Evolutionary conservation across 441 rosid species (phyloP), one percentile per base, ranked within the genome.

Genomic region (Theobroma grandiflorum): DNA sequence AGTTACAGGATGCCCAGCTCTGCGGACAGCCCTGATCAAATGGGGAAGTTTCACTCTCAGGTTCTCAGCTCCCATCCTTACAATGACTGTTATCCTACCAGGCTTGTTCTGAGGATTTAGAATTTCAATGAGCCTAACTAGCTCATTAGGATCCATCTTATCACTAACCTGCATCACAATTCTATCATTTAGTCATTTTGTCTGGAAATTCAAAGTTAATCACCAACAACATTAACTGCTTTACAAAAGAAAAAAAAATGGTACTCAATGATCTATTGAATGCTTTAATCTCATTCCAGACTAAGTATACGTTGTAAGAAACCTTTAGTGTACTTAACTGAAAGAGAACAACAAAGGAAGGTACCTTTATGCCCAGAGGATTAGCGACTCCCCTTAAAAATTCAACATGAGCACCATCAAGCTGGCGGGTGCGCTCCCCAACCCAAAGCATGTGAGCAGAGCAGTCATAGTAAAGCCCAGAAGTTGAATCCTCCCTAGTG

Each of bases 361-460:
- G 22, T 50, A 95, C 99, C 97, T 95, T 95, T 80, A 95, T 95
- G 59, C 99, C 98, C 1, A 95, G 90, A 70, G 99, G 99, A 88
- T 95, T 94, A 37, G 97, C 97, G 82, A 94, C 88, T 78, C 99
- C 98, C 88, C 91, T 90, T 78, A 94, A 84, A 84, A 95, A 95
- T 84, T 95, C 99, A 8, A 95, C 97, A 75, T 94, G 98, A 6
- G 98, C 97, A 80, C 99, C 97, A 83, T 95, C 96, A 20, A 95
- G 92, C 87, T 94, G 98, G 67, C 99, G 86, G 80, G 99, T 95
- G 59, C 99, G 88, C 53, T 95, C 98, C 59, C 99, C 99, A 80
- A 67, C 97, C 99, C 99, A 95, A 58, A 95, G 83, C 89, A 95
- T 91, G 85, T 93, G 99, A 1, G 98, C 99, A 62, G 99, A 92